phyloP scores from a whole-genome alignment of 2,329 filamentous ascomycete genomes.

The Neofusicoccum umdonicola region DNA sequence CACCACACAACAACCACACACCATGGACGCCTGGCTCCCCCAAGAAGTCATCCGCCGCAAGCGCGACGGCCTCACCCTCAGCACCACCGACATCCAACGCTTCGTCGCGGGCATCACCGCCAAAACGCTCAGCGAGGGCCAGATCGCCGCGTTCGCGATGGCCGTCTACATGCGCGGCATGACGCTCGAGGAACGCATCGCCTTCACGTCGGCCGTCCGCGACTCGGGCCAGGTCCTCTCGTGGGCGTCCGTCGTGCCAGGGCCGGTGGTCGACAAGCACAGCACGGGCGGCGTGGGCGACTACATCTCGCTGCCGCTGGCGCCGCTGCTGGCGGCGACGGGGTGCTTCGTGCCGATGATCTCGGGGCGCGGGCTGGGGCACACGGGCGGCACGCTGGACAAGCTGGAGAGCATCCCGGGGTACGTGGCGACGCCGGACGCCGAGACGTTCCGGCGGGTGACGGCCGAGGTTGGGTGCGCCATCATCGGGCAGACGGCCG shows the following conservation, averaged over 20 bases:
- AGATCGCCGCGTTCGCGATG: conserved; percentile 18
- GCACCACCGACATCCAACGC: conserved; percentile 13
- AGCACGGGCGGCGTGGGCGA: conserved; percentile 18
- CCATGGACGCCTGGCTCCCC: conserved; percentile 17
- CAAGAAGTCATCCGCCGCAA: conserved; percentile 19
- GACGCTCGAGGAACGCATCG: conserved; percentile 16
- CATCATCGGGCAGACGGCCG: conserved; percentile 18
- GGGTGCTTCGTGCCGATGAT: conserved; percentile 19
- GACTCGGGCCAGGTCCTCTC: conserved; percentile 12
- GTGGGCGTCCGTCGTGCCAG: neutral
- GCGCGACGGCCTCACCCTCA: conserved; percentile 16
- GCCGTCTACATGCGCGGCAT: conserved; percentile 15
- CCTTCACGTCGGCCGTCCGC: conserved; percentile 14
- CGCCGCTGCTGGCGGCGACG: conserved; percentile 12
- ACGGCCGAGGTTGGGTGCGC: conserved; percentile 9
- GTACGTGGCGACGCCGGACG: conserved; percentile 5
- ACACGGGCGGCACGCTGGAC: conserved; percentile 18
- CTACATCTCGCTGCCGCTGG: conserved; percentile 14
- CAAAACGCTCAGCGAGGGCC: conserved; percentile 7
- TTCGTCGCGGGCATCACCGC: conserved; percentile 15
- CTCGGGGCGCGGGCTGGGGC: conserved; percentile 11
- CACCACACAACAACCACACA: neutral
- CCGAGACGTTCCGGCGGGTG: conserved; percentile 6
- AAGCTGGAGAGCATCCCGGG: conserved; percentile 18
- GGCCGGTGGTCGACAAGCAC: conserved; percentile 17